A percentile compares a stretch with the other conserved stretches of the same genome.
phyloP scores from a whole-genome alignment of 1,139 yeast genomes.

The Zygosaccharomyces pseudobailii region DNA sequence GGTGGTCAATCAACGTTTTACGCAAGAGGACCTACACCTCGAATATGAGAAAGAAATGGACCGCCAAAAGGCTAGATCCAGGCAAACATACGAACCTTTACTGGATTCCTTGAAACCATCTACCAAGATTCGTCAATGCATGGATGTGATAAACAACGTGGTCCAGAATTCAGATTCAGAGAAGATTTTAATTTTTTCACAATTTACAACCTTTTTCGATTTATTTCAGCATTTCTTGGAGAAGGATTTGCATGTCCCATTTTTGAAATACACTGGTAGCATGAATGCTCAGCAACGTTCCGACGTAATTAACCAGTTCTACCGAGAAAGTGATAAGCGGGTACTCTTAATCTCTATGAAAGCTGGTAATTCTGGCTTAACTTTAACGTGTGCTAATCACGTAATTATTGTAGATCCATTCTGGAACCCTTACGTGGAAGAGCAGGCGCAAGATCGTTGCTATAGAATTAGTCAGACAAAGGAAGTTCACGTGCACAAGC shows the following conservation, averaged over 20 bases:
- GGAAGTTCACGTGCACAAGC: slow-evolving; percentile 68
- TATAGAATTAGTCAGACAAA: slow-evolving; percentile 86
- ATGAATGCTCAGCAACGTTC: slow-evolving; percentile 68
- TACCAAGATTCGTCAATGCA: slow-evolving; percentile 50
- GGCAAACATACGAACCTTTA: slow-evolving; percentile 33
- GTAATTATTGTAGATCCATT: slow-evolving; percentile 88
- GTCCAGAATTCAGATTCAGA: slow-evolving; percentile 45
- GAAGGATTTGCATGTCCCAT: slow-evolving; percentile 41
- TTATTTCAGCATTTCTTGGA: slow-evolving; percentile 56
- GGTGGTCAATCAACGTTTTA: slow-evolving; percentile 35
- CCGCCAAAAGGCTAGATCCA: slow-evolving; percentile 28
- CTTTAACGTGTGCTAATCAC: slow-evolving; percentile 89
- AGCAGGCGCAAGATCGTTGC: slow-evolving; percentile 93
- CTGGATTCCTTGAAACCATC: slow-evolving; percentile 39
- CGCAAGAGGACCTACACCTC: slow-evolving; percentile 32
- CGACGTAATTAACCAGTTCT: slow-evolving; percentile 57
- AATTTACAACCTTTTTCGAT: slow-evolving; percentile 75
- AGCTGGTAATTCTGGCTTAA: slow-evolving; percentile 92
- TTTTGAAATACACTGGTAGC: slow-evolving; percentile 72
- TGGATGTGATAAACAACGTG: slow-evolving; percentile 45
- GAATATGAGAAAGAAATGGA: slow-evolving; percentile 29
- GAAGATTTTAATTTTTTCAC: slow-evolving; percentile 75
- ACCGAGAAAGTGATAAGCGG: slow-evolving; percentile 46
- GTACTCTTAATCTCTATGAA: slow-evolving; percentile 71
- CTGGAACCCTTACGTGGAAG: slow-evolving; percentile 96